Conservation (phyloP, 768 basidiomycete species). For the Calocera cornea region DNA sequence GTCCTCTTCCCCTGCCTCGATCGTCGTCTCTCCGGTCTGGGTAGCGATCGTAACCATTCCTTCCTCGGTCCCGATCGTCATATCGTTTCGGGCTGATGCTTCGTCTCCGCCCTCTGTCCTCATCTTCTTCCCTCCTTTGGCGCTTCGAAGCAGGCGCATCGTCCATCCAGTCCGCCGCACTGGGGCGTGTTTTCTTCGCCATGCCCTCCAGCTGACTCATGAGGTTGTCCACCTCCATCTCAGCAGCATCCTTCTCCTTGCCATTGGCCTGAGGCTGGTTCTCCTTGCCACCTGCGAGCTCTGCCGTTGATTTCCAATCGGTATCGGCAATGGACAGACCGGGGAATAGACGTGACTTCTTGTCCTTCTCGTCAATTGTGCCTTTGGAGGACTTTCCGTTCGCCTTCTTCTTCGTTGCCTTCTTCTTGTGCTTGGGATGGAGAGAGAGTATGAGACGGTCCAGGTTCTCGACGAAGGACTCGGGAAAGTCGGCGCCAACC, state of each 20-base stretch:
- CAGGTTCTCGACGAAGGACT: constrained; percentile 80
- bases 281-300: constrained; percentile 19
- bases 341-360: constrained; percentile 76
- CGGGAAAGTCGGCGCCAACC: constrained; percentile 71
- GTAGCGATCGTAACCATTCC: constrained; percentile 16
- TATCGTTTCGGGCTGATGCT: constrained; percentile 48
- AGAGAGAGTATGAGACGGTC: constrained; percentile 88
- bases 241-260: constrained; percentile 17
- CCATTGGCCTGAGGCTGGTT: constrained; percentile 9
- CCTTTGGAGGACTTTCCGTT: constrained; percentile 21
- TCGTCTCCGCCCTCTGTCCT: constrained; percentile 33
- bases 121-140: constrained; percentile 33
- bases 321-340: constrained; percentile 73
- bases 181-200: constrained; percentile 44
- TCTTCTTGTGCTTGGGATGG: constrained; percentile 92
- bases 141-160: constrained; percentile 41
- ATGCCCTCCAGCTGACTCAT: constrained; percentile 61
- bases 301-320: constrained; percentile 40
- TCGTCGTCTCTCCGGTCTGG: constrained; percentile 26
- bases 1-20: constrained; percentile 20
- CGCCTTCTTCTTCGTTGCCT: constrained; percentile 31
- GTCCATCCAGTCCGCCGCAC: constrained; percentile 27
- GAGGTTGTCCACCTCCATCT: constrained; percentile 77
- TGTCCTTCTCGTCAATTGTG: constrained; percentile 47
- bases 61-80: constrained; percentile 24